Evolutionary conservation across 352 stramenopile genomes (phyloP).

Genomic region (Pythium grandisporangium): DNA sequence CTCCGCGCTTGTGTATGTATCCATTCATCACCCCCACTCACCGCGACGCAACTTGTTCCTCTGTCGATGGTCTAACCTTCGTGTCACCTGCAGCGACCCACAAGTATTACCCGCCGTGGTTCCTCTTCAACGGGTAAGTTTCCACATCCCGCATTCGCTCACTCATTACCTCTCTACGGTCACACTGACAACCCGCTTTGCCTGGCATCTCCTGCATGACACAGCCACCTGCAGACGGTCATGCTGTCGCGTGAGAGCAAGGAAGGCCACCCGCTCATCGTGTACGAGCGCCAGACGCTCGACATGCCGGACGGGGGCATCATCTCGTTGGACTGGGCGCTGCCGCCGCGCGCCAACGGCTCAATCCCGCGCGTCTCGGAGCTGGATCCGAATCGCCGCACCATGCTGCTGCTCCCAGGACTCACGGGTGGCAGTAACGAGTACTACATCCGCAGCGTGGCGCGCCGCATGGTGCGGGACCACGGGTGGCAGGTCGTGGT

Average conservation of each 20-base stretch:
- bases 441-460: conserved; percentile 39
- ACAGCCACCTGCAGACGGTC: conserved; percentile 33
- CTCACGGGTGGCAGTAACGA: conserved; percentile 36
- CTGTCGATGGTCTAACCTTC: no score
- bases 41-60: no score
- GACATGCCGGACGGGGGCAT: conserved; percentile 44
- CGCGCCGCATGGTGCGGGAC: conserved; percentile 15
- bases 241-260: conserved; percentile 25
- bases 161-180: no score
- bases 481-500: conserved; percentile 50
- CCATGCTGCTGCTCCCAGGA: conserved; percentile 31
- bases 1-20: no score
- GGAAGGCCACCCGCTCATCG: conserved; percentile 14
- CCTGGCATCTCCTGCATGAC: no score
- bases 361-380: conserved; percentile 4
- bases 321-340: conserved; percentile 54
- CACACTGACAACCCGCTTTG: no score
- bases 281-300: conserved; percentile 35
- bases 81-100: conserved; percentile 24
- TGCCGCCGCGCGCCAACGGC: conserved; percentile 10
- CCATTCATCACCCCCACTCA: no score
- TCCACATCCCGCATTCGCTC: not conserved
- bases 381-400: conserved; percentile 20
- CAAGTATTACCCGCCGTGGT: conserved; percentile 41
- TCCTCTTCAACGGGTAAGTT: conserved; percentile 32